Base-by-base conservation (phyloP, 495 filamentous ascomycete genomes). In the Bathelium albidoporum region DNA sequence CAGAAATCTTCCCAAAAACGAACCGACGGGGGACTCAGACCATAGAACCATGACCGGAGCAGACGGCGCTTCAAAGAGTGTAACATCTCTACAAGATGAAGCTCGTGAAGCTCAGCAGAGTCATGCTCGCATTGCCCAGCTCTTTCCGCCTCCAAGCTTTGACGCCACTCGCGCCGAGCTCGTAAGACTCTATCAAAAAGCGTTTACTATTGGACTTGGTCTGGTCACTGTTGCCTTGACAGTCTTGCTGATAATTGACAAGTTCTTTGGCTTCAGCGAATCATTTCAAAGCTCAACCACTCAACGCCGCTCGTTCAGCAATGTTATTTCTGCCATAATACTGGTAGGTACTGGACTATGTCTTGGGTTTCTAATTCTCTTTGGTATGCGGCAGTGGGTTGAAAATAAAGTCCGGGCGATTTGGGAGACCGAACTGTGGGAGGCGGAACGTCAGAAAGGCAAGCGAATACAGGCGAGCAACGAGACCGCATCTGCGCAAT, bases 61-160 rank as follows among this genome's bases (percentile, higher is more conserved):
- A n/a, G 72, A 74, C 59, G 74, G 71, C 28, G 74, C 70, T 44
- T 75, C 72, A 2, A 85, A 85, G 66, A 73, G 73, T 7, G 68
- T 79, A 7, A 60, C 72, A 10, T 73, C 82, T 59, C 64, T 85
- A 2, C 66, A 73, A 1, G 59, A 71, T 3, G 83, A 87, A 69
- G 70, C 63, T 29, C 62, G 75, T n/a, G 78, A 83, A 60, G 49
- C 76, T 26, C 78, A 85, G 52, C 65, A 73, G 16, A 74, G 65
- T 1, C 77, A 82, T 55, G 72, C 77, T 18, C 78, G 74, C 0
- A 82, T 86, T 80, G 71, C 76, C 60, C 77, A 75, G 24, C 67
- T 85, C n/a, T 87, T 88, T 65, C 86, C 86, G 1, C 85, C 85
- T 0, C 85, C 86, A 10, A 70, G 80, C 22, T 85, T 81, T 36